Evolutionary conservation across 140 eudicot species (phyloP).

Genomic region (Oenanthe javanica): DNA sequence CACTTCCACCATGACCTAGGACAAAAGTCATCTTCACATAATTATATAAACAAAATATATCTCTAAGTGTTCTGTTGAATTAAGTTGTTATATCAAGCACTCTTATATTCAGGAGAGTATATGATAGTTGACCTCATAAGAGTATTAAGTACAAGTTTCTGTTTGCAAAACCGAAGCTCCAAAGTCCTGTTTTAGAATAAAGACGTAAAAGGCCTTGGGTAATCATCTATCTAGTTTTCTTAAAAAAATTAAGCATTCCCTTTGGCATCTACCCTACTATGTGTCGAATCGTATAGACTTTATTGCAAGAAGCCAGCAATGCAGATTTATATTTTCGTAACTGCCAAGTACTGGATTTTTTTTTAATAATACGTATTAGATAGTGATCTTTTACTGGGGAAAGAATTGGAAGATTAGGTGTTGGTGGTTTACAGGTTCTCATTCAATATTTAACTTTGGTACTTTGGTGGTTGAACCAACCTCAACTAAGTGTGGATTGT

Average conservation of each 20-base stretch:
- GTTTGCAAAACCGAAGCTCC: not conserved
- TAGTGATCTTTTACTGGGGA: not conserved
- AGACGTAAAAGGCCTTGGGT: not conserved
- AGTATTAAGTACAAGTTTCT: not conserved
- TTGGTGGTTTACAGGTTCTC: not conserved
- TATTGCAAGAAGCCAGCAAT: not conserved
- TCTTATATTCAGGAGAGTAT: not conserved
- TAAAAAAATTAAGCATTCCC: not conserved
- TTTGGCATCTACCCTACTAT: not conserved
- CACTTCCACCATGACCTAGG: too few species aligned
- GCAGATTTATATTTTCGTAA: not conserved
- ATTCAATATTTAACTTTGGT: not conserved
- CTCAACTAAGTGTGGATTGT: not conserved
- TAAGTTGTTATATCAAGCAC: not conserved
- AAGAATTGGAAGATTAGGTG: not conserved
- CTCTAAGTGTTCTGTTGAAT: not conserved
- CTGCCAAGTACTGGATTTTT: not conserved
- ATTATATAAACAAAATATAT: too few species aligned
- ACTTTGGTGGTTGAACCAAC: slow-evolving; percentile 4
- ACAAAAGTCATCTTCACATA: too few species aligned
- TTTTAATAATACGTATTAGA: not conserved
- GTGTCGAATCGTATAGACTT: not conserved
- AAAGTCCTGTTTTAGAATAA: not conserved
- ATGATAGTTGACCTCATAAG: not conserved
- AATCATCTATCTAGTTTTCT: not conserved